Evolutionary conservation across 2,329 filamentous ascomycete genomes (phyloP), one percentile per base, ranked within the genome.

Genomic region (Drechslera avenae): DNA sequence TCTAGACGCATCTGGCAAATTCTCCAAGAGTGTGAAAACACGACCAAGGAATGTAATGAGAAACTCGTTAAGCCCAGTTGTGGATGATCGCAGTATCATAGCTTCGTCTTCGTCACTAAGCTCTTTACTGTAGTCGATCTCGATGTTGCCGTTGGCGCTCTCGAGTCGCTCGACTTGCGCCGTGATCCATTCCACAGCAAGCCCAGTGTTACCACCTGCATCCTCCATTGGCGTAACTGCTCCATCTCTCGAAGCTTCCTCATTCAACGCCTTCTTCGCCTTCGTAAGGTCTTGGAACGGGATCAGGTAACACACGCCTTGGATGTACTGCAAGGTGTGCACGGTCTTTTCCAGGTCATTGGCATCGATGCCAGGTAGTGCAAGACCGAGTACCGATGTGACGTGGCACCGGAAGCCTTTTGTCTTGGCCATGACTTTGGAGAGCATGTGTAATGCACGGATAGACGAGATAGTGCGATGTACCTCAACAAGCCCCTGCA

Each of bases 371-470:
- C 94, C 95, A 0, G 95, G 95, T 26, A 99, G 79, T 4, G 93
- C 91, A 52, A 99, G 81, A 4, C 93, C 94, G n/a, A 99, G 78
- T 30, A 99, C 78, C 0, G 93, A 93, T 1, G 94, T 99, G 57
- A 99, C 87, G 71, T 99, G 94, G 68, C 94, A 97, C 53, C 94
- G 84, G 71, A 94, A 97, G n/a, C 94, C 94, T 74, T 96, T 97
- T 33, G 91, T 90, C 68, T 89, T 87, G 12, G 91, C 87, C 83
- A 99, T 95, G 64, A 92, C 85, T 69, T 91, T 90, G 57, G 92
- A 90, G 54, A 97, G 85, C 81, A 96, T 90, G 76, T 97, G 92
- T 53, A 99, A 79, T 34, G 93, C 90, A 66, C 93, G 89, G 51
- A 99, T 82, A 51, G 93, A 97, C 0, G 94, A 96, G 4, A 92